Evolutionary conservation across 176 grass and related monocot genomes (phyloP), one percentile per base, ranked within the genome.

Genomic region (Paspalum vaginatum): DNA sequence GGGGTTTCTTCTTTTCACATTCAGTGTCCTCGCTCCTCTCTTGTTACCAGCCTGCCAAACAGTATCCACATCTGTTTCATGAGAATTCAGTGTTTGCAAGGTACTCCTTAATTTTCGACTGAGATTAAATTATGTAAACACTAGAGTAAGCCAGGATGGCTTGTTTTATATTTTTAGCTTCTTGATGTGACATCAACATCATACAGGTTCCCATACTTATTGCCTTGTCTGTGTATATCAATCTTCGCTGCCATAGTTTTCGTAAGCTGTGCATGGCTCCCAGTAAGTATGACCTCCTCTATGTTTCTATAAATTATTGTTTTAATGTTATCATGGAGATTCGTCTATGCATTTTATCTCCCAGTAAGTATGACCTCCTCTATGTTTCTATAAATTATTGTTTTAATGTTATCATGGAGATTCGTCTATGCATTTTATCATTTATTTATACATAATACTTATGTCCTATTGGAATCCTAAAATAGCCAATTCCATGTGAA

Each of bases 171-270:
- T n/a, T n/a, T n/a, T 50, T 51, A 10, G 45, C 41, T 81, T 3
- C 5, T 12, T 68, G 5, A 68, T 68, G 32, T 32, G 32, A 32
- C 32, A 32, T 53, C 45, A 22, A 61, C 68, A 81, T 42, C 32
- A 63, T 73, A 57, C 41, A 93, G 91, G 94, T 97, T 97, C 64
- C 91, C 94, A 2, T 97, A 97, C 79, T 86, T 97, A 52, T 61
- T 97, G 39, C 94, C 94, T 6, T 91, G 94, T 46, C 25, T 97
- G 56, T 85, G 61, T n/a, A 90, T 97, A 79, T 89, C 89, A 17
- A 0, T 94, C 57, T 72, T 97, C 6, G 87, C 94, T 45, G 15
- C 85, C 15, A 42, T 70, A n/a, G 87, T 87, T 54, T 58, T 92
- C 22, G 80, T 90, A 91, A 78, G 75, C 52, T 94, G 87, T 52